Evolutionary conservation across 2,329 filamentous ascomycete species (phyloP), one percentile per base, ranked within the genome.

Genomic region (Chalaropsis thielavioides): DNA sequence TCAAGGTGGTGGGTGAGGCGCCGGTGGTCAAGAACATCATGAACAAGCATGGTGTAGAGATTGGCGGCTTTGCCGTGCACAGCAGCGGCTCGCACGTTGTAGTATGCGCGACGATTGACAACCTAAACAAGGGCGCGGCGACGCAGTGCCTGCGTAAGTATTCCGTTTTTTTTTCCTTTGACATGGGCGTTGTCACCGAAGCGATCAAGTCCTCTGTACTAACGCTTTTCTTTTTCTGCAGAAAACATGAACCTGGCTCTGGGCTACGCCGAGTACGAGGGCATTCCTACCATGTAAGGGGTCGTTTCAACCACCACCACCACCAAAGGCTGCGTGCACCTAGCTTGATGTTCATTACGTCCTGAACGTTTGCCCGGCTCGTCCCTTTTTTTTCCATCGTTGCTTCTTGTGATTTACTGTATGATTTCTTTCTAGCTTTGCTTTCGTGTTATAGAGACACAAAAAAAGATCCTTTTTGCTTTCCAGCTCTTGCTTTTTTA

Each of bases 181-280:
- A 4, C 35, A 38, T 8, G 8, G 35, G 1, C 35, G 10, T 8
- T 8, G 3, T 38, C 35, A 38, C 31, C 31, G 7, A 22, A 31
- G 3, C 22, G 24, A 59, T 67, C 43, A 67, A 41, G 13, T 35
- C 7, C n/a, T 31, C 44, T 31, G 35, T 40, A n/a, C 62, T 56
- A 56, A 64, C 49, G 22, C 11, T 22, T 4, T 19, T 24, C 7
- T 17, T 58, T 38, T 58, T 38, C 19, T 38, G 68, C 72, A 88
- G 86, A 95, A 80, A 95, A 95, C 76, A 94, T 95, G 89, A 95
- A 95, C 76, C 79, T 95, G 66, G 87, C 89, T n/a, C 81, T 95
- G 11, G 90, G 90, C 58, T 95, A 92, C 73, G 85, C 83, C 58
- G 90, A 95, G 77, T 95, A 90, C 72, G 88, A 95, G 73, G 90